Conservation (phyloP, 768 basidiomycete species). For the Coprinopsis cinerea region DNA sequence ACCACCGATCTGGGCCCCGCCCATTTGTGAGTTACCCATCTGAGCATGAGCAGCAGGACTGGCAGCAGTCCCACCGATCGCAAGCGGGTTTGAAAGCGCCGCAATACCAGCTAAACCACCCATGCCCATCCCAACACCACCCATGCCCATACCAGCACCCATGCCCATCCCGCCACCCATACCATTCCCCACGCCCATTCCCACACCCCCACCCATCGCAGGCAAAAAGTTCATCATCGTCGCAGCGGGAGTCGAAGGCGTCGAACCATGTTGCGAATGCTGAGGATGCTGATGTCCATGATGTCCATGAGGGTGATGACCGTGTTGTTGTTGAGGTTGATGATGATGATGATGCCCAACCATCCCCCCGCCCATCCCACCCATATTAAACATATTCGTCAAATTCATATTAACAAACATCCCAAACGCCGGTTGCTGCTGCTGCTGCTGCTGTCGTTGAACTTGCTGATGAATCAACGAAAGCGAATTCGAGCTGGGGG, state of each 20-base stretch:
- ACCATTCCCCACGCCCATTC: neutral
- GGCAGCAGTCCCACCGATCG: neutral
- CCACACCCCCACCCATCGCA: neutral
- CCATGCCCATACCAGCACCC: no score
- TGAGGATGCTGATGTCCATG: no score
- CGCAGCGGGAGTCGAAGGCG: neutral
- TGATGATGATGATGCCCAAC: no score
- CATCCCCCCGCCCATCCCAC: no score
- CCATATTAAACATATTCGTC: conserved; percentile 9
- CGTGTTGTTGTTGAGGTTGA: no score
- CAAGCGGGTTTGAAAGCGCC: neutral
- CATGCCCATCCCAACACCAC: neutral
- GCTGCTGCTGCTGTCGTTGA: conserved; percentile 2
- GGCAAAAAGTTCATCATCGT: conserved; percentile 7
- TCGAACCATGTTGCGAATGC: neutral
- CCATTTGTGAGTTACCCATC: no score
- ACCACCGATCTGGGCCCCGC: neutral
- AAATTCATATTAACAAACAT: conserved; percentile 12
- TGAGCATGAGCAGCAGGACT: neutral
- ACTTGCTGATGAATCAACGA: neutral
- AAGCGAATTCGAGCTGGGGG: neutral
- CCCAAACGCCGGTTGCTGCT: conserved; percentile 8
- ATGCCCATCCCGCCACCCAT: neutral
- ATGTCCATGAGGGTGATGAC: no score
- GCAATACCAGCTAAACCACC: neutral